Evolutionary conservation across 1,139 yeast genomes (phyloP).

Genomic region (Taphrina pruni): DNA sequence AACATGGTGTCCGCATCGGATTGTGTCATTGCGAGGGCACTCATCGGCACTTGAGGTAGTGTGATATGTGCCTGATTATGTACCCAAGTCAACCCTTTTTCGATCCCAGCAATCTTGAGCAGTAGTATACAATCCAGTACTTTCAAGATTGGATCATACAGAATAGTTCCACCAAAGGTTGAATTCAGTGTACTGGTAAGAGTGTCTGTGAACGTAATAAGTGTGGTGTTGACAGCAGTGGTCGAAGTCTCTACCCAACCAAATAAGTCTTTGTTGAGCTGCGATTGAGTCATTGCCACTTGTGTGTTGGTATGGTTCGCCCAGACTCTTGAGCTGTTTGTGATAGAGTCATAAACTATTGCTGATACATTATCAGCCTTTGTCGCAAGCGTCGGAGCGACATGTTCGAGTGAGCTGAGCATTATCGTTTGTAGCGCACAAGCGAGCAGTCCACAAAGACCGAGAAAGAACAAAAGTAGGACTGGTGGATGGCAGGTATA

Average conservation of each 20-base stretch:
- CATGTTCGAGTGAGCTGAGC: slow-evolving; percentile 49
- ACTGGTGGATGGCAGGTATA: slow-evolving; percentile 51
- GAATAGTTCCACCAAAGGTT: slow-evolving; percentile 71
- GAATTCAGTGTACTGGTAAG: slow-evolving; percentile 63
- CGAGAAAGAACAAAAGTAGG: slow-evolving; percentile 53
- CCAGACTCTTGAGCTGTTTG: slow-evolving; percentile 55
- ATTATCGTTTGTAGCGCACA: slow-evolving; percentile 56
- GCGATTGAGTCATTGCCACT: slow-evolving; percentile 56
- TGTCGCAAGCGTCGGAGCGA: slow-evolving; percentile 44
- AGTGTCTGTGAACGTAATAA: slow-evolving; percentile 58
- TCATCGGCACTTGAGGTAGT: slow-evolving; percentile 57
- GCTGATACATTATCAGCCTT: slow-evolving; percentile 43
- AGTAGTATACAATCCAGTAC: slow-evolving; percentile 82
- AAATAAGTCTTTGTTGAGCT: slow-evolving; percentile 67
- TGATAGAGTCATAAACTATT: slow-evolving; percentile 43
- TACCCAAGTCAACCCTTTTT: slow-evolving; percentile 80
- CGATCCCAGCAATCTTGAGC: slow-evolving; percentile 67
- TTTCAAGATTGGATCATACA: slow-evolving; percentile 63
- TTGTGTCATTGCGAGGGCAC: slow-evolving; percentile 24
- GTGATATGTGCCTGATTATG: slow-evolving; percentile 64
- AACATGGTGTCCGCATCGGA: slow-evolving; percentile 1
- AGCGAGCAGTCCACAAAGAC: slow-evolving; percentile 56
- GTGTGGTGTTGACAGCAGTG: slow-evolving; percentile 61
- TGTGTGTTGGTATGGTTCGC: slow-evolving; percentile 59
- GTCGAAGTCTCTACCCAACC: slow-evolving; percentile 70